Evolutionary conservation across 176 grass and related monocot genomes (phyloP), one percentile per base, ranked within the genome.

Genomic region (Lolium multiflorum): DNA sequence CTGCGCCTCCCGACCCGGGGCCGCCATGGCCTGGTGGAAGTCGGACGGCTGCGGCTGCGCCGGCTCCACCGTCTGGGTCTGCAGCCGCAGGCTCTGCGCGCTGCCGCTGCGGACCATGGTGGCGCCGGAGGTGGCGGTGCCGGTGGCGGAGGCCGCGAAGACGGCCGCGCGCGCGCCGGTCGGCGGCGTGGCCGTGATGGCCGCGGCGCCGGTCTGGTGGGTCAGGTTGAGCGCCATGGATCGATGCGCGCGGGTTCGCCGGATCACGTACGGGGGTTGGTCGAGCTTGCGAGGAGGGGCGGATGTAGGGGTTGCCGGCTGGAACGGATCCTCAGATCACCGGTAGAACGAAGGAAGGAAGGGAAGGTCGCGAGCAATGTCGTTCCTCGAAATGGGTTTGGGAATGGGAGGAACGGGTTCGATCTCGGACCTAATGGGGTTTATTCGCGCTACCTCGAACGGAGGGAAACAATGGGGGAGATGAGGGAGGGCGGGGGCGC

Each of bases 171-270:
- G 62, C 21, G 80, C 74, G 14, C 72, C 22, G 3, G 77, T 18
- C 9, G 76, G 21, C 9, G 83, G 44, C 1, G 75, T 12, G 2
- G 58, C 67, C 4, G 74, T 22, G 1, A 65, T 67, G 51, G 78
- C 71, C 9, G 83, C 87, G n/a, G 84, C 77, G 26, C 91, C 91
- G 61, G 89, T 88, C 79, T 93, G 84, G 67, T 89, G 91, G 38
- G 92, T 38, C 7, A 97, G 24, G 87, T 93, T 97, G 37, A 97
- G 81, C 62, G 92, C 85, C 93, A 98, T 93, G 66, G 59, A 60
- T 17, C 38, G 38, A n/a, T n/a, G 28, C n/a, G n/a, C n/a, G n/a
- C 13, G 24, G 49, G 28, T 35, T 38, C 44, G 16, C 10, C 56
- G 8, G 67, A 25, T 24, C 31, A 65, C 15, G 48, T 11, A 3